These are phyloP conservation scores for Acer yangbiense DNA, from an alignment of 345 rosid genomes.

Conservation along the genomic window DNA sequence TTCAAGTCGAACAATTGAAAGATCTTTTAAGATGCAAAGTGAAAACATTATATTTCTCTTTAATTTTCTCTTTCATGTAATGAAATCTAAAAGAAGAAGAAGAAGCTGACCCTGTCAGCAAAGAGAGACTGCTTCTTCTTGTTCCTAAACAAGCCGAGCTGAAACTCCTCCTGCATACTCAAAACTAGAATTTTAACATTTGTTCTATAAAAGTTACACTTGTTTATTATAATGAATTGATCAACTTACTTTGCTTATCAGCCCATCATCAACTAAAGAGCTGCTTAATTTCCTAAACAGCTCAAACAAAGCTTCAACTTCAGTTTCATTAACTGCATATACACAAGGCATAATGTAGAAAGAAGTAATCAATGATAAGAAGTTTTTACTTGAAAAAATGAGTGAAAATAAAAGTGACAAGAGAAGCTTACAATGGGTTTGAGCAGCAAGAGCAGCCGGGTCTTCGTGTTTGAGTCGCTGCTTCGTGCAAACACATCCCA, in stretches of 20 bases:
- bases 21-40: slow-evolving; percentile 30
- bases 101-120: slow-evolving; percentile 40
- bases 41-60: background rate
- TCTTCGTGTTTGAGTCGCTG: slow-evolving; percentile 20
- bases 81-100: background rate
- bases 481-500: slow-evolving; percentile 39
- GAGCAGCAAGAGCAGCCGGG: slow-evolving; percentile 35
- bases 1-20: slow-evolving; percentile 69
- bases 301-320: slow-evolving; percentile 55
- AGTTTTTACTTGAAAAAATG: background rate
- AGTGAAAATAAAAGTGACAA: background rate
- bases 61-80: background rate
- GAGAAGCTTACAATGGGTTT: slow-evolving; percentile 29
- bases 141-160: slow-evolving; percentile 60
- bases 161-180: slow-evolving; percentile 67
- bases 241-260: slow-evolving; percentile 57
- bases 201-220: background rate
- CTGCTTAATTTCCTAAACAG: slow-evolving; percentile 66
- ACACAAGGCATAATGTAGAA: background rate
- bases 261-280: slow-evolving; percentile 55
- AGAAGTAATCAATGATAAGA: background rate
- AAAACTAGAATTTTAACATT: background rate
- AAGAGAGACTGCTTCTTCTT: slow-evolving; percentile 51
- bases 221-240: background rate
- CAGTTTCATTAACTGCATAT: slow-evolving; percentile 54